These are phyloP conservation scores for Cyclotella cryptica DNA, from an alignment of 108 stramenopile species.

Conservation along the genomic window DNA sequence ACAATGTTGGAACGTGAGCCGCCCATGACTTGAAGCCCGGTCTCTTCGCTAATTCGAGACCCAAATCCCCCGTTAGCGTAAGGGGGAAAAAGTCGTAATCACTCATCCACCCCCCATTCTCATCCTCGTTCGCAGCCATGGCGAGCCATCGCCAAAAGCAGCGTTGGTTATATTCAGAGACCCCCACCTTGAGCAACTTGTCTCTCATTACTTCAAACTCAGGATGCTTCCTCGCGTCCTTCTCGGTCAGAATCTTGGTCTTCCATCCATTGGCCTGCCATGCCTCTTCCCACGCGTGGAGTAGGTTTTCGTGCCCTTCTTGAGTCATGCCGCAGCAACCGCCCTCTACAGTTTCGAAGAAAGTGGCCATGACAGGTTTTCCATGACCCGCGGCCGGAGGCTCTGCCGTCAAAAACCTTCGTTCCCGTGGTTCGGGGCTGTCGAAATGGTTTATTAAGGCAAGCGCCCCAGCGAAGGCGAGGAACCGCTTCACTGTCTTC, in stretches of 20 bases:
- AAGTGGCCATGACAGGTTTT: conserved; percentile 25
- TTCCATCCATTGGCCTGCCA: conserved; percentile 24
- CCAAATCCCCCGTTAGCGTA: conserved; percentile 10
- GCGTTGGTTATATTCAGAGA: conserved; percentile 9
- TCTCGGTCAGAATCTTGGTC: conserved; percentile 2
- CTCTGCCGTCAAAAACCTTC: neutral
- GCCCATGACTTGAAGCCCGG: conserved; percentile 16
- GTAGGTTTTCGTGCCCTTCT: conserved; percentile 8
- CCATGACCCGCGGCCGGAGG: neutral
- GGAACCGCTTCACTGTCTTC: neutral
- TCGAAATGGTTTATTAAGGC: neutral
- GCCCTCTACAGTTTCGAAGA: conserved; percentile 23
- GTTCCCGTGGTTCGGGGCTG: neutral
- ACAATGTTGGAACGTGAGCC: conserved; percentile 16
- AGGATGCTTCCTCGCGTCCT: conserved; percentile 10
- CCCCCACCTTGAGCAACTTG: neutral
- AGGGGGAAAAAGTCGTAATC: conserved; percentile 34
- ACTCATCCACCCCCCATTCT: conserved; percentile 20
- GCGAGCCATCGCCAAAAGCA: conserved; percentile 28
- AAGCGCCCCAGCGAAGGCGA: neutral
- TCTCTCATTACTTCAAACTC: conserved; percentile 4
- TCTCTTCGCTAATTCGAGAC: conserved; percentile 6
- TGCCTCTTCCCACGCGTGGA: conserved; percentile 9
- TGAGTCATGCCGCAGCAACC: conserved; percentile 33
- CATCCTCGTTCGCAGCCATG: neutral